A percentile compares a stretch with the other conserved stretches of the same genome.
phyloP scores from a whole-genome alignment of 1,284 basidiomycete species.

The Cryptococcus sp. region DNA sequence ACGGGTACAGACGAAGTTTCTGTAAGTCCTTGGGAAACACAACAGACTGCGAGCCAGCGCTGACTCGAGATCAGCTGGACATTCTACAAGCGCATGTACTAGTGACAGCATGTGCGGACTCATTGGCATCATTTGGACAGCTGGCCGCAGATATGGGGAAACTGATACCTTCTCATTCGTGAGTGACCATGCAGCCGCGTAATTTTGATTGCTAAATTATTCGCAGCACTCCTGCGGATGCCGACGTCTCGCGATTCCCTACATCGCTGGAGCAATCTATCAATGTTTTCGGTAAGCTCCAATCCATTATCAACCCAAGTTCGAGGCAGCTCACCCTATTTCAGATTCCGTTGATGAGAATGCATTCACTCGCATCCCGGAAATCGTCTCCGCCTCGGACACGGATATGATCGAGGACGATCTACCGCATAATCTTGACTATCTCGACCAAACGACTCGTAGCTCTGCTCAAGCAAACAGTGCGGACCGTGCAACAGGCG shows the following conservation, averaged over 20 bases:
- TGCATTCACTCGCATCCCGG: slow-evolving; percentile 72
- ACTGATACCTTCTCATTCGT: slow-evolving; percentile 23
- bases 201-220: slow-evolving; percentile 2
- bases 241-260: slow-evolving; percentile 11
- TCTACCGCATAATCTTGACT: slow-evolving; percentile 82
- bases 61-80: slow-evolving; percentile 26
- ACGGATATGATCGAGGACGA: slow-evolving; percentile 93
- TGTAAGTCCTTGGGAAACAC: slow-evolving; percentile 10
- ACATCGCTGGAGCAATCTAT: slow-evolving; percentile 35
- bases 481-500: slow-evolving; percentile 65
- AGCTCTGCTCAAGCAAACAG: slow-evolving; percentile 50
- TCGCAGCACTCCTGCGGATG: slow-evolving; percentile 2
- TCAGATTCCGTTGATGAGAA: slow-evolving; percentile 78
- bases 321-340: neutral
- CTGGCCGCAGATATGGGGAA: slow-evolving; percentile 46
- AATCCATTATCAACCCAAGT: neutral
- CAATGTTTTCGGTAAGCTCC: slow-evolving; percentile 38
- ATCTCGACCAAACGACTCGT: slow-evolving; percentile 68
- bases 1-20: slow-evolving; percentile 25
- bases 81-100: slow-evolving; percentile 30
- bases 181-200: neutral
- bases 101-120: slow-evolving; percentile 54
- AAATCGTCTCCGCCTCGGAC: slow-evolving; percentile 69
- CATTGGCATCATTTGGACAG: slow-evolving; percentile 42
- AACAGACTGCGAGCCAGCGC: neutral